Evolutionary conservation across 805 yeast species (phyloP).

Genomic region (Schwanniomyces pseudopolymorphus): DNA sequence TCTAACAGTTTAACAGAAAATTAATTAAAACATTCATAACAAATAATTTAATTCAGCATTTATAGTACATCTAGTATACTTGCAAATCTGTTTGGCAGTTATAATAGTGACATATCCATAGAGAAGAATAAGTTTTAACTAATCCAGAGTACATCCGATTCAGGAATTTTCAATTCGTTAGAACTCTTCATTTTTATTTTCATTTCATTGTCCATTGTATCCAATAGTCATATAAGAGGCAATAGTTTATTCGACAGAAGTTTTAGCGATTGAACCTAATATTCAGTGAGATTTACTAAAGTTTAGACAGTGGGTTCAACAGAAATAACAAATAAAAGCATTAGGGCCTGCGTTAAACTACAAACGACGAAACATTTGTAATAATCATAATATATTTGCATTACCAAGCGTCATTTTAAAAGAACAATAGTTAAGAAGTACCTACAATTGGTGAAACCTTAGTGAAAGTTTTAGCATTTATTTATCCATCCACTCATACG

Average conservation of each 20-base stretch:
- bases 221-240: conserved; percentile 2
- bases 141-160: not conserved
- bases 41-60: not conserved
- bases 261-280: not conserved
- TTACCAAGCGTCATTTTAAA: not conserved
- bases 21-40: conserved; percentile 1
- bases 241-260: not conserved
- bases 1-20: not conserved
- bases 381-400: not conserved
- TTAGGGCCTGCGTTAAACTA: not conserved
- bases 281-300: not conserved
- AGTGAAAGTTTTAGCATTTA: conserved; percentile 1
- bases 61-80: not conserved
- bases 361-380: not conserved
- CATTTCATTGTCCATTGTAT: conserved; percentile 1
- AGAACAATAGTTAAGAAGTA: not conserved
- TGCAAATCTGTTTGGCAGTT: not conserved
- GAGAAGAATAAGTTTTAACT: conserved; percentile 1
- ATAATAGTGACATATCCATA: not conserved
- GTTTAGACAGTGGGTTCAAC: not conserved
- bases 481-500: not conserved
- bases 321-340: not conserved
- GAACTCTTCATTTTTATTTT: conserved; percentile 1
- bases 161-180: conserved; percentile 1
- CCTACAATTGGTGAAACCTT: not conserved